These are phyloP conservation scores for Cajanus cajan DNA, from an alignment of 306 rosid species.

Conservation along the genomic window DNA sequence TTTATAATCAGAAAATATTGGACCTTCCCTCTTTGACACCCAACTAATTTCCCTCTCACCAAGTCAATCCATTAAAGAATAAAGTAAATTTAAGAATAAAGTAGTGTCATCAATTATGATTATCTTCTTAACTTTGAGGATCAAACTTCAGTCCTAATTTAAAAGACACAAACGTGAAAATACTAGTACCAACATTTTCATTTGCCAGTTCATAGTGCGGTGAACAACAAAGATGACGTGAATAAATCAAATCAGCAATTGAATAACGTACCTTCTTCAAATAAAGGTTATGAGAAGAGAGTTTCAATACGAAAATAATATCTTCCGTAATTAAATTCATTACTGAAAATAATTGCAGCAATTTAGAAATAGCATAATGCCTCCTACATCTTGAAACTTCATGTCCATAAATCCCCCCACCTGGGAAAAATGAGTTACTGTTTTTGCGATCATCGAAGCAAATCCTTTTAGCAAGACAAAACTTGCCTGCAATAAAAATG, in stretches of 20 bases:
- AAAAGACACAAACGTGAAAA: too few species aligned
- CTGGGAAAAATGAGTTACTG: slow-evolving; percentile 47
- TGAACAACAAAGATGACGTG: slow-evolving; percentile 9
- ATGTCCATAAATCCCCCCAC: slow-evolving; percentile 43
- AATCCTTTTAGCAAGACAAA: slow-evolving; percentile 46
- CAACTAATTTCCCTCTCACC: too few species aligned
- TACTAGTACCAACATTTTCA: slow-evolving; percentile 6
- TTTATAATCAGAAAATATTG: too few species aligned
- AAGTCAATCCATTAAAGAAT: too few species aligned
- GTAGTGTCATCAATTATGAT: too few species aligned
- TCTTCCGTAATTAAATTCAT: slow-evolving; percentile 49
- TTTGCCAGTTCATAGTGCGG: neutral
- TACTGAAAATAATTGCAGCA: slow-evolving; percentile 43
- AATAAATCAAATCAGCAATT: slow-evolving; percentile 31
- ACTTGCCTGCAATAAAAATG: slow-evolving; percentile 50
- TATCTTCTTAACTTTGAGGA: too few species aligned
- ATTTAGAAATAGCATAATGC: slow-evolving; percentile 37
- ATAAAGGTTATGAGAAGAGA: slow-evolving; percentile 38
- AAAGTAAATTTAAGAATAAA: too few species aligned
- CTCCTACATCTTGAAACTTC: slow-evolving; percentile 47
- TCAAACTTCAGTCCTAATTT: too few species aligned
- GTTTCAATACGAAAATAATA: slow-evolving; percentile 27
- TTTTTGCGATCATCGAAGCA: slow-evolving; percentile 51
- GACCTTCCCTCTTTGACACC: too few species aligned
- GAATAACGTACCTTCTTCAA: slow-evolving; percentile 42